A percentile compares a stretch with the other conserved stretches of the same genome.
These are phyloP conservation scores for Allium sativum DNA, from an alignment of 106 monocot species.

Conservation along the genomic window DNA sequence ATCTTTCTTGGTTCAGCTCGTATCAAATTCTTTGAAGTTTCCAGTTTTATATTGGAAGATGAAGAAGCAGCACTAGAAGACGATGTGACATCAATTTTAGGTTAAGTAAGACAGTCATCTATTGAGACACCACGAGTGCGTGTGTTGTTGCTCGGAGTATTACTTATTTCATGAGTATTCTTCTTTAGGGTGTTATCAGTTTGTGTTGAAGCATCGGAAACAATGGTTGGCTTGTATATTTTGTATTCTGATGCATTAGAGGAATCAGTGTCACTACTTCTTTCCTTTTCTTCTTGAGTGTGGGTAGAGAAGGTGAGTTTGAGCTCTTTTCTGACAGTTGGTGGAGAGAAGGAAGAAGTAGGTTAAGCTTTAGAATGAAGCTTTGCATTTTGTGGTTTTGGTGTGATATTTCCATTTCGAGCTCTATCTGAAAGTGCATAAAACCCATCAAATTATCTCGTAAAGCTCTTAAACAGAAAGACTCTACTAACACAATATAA, in stretches of 20 bases:
- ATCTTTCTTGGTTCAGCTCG: constrained; percentile 24
- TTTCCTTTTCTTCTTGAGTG: constrained; percentile 19
- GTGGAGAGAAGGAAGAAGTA: constrained; percentile 27
- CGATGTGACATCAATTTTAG: constrained; percentile 14
- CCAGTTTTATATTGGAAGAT: constrained; percentile 30
- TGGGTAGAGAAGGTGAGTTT: constrained; percentile 17
- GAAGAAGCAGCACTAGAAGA: constrained; percentile 15
- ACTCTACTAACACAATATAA: too few relatives aligned
- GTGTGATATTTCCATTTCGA: constrained; percentile 8
- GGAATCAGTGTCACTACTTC: constrained; percentile 2
- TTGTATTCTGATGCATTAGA: constrained; percentile 16
- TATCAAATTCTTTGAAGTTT: constrained; percentile 56
- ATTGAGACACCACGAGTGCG: constrained; percentile 24
- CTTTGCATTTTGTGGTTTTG: constrained; percentile 19
- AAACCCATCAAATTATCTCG: too few relatives aligned
- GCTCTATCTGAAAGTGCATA: constrained; percentile 20
- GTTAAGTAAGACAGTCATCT: constrained; percentile 16
- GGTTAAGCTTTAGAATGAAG: constrained; percentile 15
- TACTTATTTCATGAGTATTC: neutral
- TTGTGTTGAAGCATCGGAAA: constrained; percentile 53
- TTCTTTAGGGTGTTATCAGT: constrained; percentile 24
- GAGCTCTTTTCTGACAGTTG: constrained; percentile 24
- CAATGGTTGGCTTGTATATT: constrained; percentile 16
- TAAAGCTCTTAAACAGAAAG: too few relatives aligned
- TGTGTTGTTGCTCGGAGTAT: neutral